Evolutionary conservation across 768 basidiomycete genomes (phyloP).

Genomic region (Gloeophyllum trabeum): DNA sequence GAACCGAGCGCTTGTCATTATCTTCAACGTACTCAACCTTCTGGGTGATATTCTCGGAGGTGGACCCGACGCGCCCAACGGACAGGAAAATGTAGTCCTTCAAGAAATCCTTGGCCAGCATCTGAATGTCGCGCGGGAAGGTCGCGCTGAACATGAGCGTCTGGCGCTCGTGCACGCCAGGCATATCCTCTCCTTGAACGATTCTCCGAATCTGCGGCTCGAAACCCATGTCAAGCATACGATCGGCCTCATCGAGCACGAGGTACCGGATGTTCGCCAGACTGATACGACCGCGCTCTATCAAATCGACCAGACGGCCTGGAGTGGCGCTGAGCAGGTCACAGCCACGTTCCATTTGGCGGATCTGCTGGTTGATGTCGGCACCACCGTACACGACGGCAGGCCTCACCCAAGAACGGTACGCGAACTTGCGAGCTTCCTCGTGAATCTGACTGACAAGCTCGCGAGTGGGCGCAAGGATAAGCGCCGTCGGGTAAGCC

Average conservation of each 20-base stretch:
- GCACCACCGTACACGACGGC: slow-evolving; percentile 99
- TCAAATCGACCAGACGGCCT: slow-evolving; percentile 95
- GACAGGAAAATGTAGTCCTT: slow-evolving; percentile 99
- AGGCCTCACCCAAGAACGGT: slow-evolving; percentile 98
- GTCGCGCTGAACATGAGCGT: slow-evolving; percentile 99
- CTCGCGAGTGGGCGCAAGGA: slow-evolving; percentile 96
- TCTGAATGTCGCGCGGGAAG: slow-evolving; percentile 97
- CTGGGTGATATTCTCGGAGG: slow-evolving; percentile 99
- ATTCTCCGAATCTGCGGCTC: slow-evolving; percentile 98
- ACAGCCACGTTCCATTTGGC: slow-evolving; percentile 91
- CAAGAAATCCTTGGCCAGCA: slow-evolving; percentile 90
- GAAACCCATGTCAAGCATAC: slow-evolving; percentile 99
- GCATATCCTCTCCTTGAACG: slow-evolving; percentile 98
- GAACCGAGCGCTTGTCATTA: slow-evolving; percentile 89
- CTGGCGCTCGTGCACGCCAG: slow-evolving; percentile 81
- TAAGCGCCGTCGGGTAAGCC: slow-evolving; percentile 93
- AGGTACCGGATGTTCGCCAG: slow-evolving; percentile 95
- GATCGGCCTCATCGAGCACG: slow-evolving; percentile 97
- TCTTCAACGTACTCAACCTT: slow-evolving; percentile 99
- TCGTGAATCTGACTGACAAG: slow-evolving; percentile 99
- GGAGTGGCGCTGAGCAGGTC: slow-evolving; percentile 96
- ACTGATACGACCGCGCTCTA: slow-evolving; percentile 95
- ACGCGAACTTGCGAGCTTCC: slow-evolving; percentile 97
- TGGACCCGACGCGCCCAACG: slow-evolving; percentile 96
- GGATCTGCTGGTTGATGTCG: slow-evolving; percentile 92